Evolutionary conservation across 352 stramenopile species (phyloP), one percentile per base, ranked within the genome.

Genomic region (Aphanomyces cochlioides): DNA sequence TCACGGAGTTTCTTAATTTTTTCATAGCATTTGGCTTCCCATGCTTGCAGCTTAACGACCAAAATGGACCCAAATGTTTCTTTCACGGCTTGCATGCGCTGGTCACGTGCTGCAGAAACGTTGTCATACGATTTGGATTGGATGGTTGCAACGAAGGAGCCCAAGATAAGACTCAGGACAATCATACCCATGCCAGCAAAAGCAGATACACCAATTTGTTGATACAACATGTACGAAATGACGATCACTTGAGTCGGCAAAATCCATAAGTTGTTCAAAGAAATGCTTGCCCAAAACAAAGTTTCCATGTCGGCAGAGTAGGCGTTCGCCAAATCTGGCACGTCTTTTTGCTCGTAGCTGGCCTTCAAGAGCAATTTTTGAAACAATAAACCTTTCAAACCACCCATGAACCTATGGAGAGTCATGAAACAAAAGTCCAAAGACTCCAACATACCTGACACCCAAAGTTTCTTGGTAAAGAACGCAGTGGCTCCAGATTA

Each of bases 11-110:
- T 28, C 57, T 41, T 28, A 98, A 86, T 73, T 95, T 84, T 6
- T 82, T 85, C 12, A 78, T 72, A 28, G 75, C 97, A 96, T 13
- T 89, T 85, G 45, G 63, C 47, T 75, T 98, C 90, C 88, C 88
- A 97, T 3, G 83, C 85, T 74, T 96, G 94, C 69, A 96, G 94
- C 76, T 97, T 97, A 77, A 97, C 87, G 71, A 96, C 88, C 19
- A 90, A 86, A 61, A 97, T 95, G 34, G 77, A 78, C 17, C 63
- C 56, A 43, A 87, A 78, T 3, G 74, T 59, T 54, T 88, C 79
- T 37, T 81, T 86, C 37, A 87, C 61, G 0, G 71, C 67, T 0
- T 74, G 69, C 77, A 87, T 82, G 57, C 77, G 80, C 8, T 48
- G 47, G 39, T 85, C 78, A 5, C 76, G 79, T 47, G 66, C 43